Base-by-base conservation (phyloP, 441 rosid species). In the Pelargonium fulgidum region DNA sequence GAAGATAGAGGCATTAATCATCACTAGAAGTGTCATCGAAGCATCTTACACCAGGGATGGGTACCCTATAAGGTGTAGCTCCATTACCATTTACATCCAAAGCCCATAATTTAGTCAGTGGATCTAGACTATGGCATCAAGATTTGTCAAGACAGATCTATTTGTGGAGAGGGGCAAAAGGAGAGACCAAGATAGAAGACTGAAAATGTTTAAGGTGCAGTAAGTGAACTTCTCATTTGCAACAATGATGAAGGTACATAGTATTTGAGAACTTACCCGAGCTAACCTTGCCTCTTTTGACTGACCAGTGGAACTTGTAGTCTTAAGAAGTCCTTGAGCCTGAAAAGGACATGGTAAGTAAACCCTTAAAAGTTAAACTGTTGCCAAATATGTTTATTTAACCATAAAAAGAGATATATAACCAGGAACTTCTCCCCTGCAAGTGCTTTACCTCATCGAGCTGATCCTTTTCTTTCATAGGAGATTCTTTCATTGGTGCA, bases 221-320 rank as follows among this genome's bases (percentile, higher is more conserved):
- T 54, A n/a, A 4, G 9, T 14, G 7, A 14, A 54, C 9, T 16
- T 54, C 61, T 54, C 19, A 9, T 61, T 24, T 24, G 65, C 65
- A 62, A 22, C 65, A 62, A 62, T 22, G 36, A 24, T 62, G 24
- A 58, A 58, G 7, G 39, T n/a, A 11, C 41, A 24, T 24, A 79
- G 64, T 62, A 69, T 59, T 66, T 65, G 64, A 73, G 67, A 74
- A 66, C 96, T 83, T 89, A 95, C 98, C 90, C 93, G 91, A 68
- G 97, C 92, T 80, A 95, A 75, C 74, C 99, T 87, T 67, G 98
- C 97, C 83, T 95, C 99, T 82, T 95, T 95, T 69, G 99, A 95
- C 80, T 87, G 93, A 72, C 98, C 99, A 68, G 91, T 85, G 72
- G 97, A 80, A 76, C 77, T 77, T 68, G 97, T 76, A 74, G 86